Evolutionary conservation across 306 rosid genomes (phyloP).

Genomic region (Hippophae rhamnoides): DNA sequence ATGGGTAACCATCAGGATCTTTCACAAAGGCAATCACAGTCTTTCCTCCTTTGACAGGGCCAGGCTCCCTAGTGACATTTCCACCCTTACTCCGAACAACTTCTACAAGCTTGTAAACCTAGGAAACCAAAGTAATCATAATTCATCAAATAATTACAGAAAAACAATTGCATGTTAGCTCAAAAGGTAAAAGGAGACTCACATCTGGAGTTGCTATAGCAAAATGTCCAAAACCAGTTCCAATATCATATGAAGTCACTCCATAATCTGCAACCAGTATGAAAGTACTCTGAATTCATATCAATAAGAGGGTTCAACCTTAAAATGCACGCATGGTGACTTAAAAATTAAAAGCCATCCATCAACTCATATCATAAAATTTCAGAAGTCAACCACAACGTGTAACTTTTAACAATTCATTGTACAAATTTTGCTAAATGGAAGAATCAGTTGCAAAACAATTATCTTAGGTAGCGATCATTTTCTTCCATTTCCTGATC

Average conservation of each 20-base stretch:
- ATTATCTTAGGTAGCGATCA: too few species aligned
- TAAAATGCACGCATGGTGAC: too few species aligned
- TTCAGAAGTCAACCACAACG: too few species aligned
- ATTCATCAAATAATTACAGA: slow-evolving; percentile 13
- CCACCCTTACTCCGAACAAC: slow-evolving; percentile 67
- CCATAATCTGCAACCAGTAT: slow-evolving; percentile 57
- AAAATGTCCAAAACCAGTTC: slow-evolving; percentile 91
- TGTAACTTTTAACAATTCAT: too few species aligned
- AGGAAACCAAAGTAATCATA: slow-evolving; percentile 14
- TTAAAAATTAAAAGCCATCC: too few species aligned
- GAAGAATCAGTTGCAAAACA: too few species aligned
- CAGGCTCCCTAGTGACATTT: slow-evolving; percentile 73
- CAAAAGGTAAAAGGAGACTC: slow-evolving; percentile 17
- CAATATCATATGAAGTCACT: slow-evolving; percentile 73
- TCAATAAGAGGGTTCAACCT: neutral
- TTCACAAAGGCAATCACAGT: slow-evolving; percentile 67
- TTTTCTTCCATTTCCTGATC: too few species aligned
- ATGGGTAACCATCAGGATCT: slow-evolving; percentile 89
- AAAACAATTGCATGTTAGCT: slow-evolving; percentile 2
- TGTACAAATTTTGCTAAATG: too few species aligned
- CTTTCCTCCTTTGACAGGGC: slow-evolving; percentile 77
- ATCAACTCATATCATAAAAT: too few species aligned
- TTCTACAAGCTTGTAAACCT: slow-evolving; percentile 83
- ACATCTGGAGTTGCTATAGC: slow-evolving; percentile 82
- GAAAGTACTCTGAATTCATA: slow-evolving; percentile 6